A percentile compares a stretch with the other conserved stretches of the same genome.
Conservation (phyloP, 441 rosid species). For the Croton setiger region DNA sequence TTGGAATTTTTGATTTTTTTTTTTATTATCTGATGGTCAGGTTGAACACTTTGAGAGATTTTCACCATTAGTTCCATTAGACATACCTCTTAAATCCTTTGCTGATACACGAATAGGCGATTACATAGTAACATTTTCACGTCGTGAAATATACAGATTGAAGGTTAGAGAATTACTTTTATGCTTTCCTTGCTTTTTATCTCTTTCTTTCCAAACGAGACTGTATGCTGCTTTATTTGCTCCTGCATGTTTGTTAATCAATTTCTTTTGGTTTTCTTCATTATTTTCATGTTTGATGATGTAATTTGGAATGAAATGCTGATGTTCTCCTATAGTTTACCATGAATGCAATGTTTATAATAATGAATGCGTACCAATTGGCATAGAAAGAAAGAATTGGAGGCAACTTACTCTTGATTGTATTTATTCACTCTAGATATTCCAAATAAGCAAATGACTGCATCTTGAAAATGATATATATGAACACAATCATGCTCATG, state of each 20-base stretch:
- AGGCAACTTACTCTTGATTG: no score
- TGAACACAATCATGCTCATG: no score
- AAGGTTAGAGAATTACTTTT: constrained; percentile 49
- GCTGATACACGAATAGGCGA: constrained; percentile 65
- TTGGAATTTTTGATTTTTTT: constrained; percentile 9
- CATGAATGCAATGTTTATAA: no score
- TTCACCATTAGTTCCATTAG: constrained; percentile 71
- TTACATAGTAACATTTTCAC: constrained; percentile 84
- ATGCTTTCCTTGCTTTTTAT: constrained; percentile 5
- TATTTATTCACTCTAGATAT: no score
- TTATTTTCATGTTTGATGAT: neutral
- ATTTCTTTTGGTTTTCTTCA: neutral
- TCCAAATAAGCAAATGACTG: no score
- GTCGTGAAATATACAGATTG: constrained; percentile 51
- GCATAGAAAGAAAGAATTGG: no score
- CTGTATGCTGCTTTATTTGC: neutral
- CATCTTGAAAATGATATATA: no score
- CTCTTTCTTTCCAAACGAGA: neutral
- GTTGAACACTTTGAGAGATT: constrained; percentile 73
- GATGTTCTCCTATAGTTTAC: no score
- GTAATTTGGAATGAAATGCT: neutral
- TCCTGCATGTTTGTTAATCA: neutral
- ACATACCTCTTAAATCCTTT: constrained; percentile 61
- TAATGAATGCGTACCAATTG: no score
- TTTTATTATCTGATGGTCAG: constrained; percentile 33